Base-by-base conservation (phyloP, 805 yeast genomes). In the Wickerhamiella sorbophila region DNA sequence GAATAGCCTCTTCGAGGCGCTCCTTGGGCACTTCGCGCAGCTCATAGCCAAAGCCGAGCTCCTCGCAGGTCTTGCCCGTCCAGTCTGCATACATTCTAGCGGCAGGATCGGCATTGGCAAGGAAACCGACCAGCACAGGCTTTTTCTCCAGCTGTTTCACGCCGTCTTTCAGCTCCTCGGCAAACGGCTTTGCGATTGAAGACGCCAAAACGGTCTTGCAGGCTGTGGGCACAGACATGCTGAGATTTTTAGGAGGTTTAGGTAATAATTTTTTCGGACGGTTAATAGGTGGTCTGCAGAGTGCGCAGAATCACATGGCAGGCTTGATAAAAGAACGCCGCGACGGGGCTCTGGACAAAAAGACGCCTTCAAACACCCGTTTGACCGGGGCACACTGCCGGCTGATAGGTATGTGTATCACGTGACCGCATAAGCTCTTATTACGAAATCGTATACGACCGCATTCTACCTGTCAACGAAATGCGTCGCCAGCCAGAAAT, bases 51-150 rank as follows among this genome's bases (percentile, higher is more conserved):
- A 91, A 86, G 0, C 98, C 98, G 44, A 86, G 63, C 17, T 82
- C 77, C 54, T 75, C 79, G 51, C 91, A 75, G 1, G 97, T 88
- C 57, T 85, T 87, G 22, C 80, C 82, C 0, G 98, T 88, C 95
- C 96, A 91, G 39, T 76, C 77, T 38, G 98, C 97, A 59, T 91
- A 91, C 81, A 81, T 81, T 54, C 72, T 72, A 4, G 95, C 97
- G 10, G 97, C 95, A 2, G 96, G 97, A 53, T 91, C 98, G 14
- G 70, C 67, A 59, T 91, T 91, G 14, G 96, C 96, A 33, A 91
- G 66, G 47, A 91, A 75, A 0, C 98, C 98, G 27, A 88, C 96
- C 32, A 91, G 65, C 50, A 71, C 72, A 5, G 97, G 97, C 26
- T 70, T 66, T 47, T 72, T 64, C 10, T 56, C 62, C 27, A 86